Evolutionary conservation across 2,329 filamentous ascomycete genomes (phyloP), one percentile per base, ranked within the genome.

Genomic region (Tolypocladium tundrense): DNA sequence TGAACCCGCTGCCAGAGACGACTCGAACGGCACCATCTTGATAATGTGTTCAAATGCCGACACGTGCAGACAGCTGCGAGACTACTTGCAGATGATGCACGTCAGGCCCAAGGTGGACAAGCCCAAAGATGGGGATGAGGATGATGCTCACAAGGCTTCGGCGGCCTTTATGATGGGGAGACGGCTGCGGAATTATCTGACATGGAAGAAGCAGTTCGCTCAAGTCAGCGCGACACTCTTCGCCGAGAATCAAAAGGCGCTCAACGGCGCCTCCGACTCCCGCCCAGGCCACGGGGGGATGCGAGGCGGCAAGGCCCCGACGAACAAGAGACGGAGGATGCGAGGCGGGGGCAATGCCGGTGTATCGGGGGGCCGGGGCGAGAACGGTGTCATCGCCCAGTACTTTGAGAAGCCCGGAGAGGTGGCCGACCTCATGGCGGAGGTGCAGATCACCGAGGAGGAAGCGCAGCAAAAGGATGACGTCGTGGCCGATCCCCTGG

Each of bases 31-130:
- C n/a, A 90, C 90, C 2, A 91, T 96, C 54, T 76, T 99, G 40
- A 90, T 99, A 69, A 97, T 99, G 94, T 97, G 93, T 68, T 87
- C 88, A 33, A 93, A 96, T 66, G 85, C 89, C 58, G 85, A 86
- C 58, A 96, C 91, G 10, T 96, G 90, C 67, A 83, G 88, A 16
- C 94, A 99, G 66, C 77, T 99, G 48, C 85, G 91, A 62, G 93
- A 97, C 69, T 97, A 93, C 69, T 76, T 99, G 24, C 88, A 96
- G 69, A 91, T 85, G 8, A 97, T 96, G 91, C 85, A 95, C 67
- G 81, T 92, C 35, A 84, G 82, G 57, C 79, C 85, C 56, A 80
- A 70, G 66, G 69, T 67, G 51, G 77, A 81, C 55, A 72, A 74
- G 43, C 55, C 57, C 19, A 54, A 41, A 2, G 63, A 77, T 7